A percentile compares a stretch with the other conserved stretches of the same genome.
These are phyloP conservation scores for Pascua guehoae DNA, from an alignment of 1,284 basidiomycete species.

Conservation along the genomic window DNA sequence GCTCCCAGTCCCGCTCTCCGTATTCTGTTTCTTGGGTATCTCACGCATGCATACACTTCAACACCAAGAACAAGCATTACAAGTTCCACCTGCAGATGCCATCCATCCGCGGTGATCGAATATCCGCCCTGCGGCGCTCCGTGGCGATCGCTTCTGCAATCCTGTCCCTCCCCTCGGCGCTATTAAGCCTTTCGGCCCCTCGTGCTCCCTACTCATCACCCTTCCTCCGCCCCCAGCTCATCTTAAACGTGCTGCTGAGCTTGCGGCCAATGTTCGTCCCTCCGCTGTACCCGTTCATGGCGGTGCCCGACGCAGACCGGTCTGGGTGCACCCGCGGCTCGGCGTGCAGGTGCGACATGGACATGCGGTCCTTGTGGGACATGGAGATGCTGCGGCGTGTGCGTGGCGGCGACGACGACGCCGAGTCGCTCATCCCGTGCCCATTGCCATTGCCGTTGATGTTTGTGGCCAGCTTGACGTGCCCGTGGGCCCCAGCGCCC, in stretches of 20 bases:
- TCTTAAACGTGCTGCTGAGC: conserved; percentile 26
- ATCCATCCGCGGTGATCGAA: too few relatives aligned
- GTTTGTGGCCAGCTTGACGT: too few relatives aligned
- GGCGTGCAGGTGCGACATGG: not conserved
- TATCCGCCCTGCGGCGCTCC: too few relatives aligned
- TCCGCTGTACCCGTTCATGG: conserved; percentile 7
- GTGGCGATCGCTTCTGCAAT: too few relatives aligned
- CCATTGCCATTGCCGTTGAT: not conserved
- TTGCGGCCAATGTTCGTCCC: conserved; percentile 12
- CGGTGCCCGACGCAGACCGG: not conserved
- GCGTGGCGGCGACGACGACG: not conserved
- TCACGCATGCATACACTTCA: too few relatives aligned
- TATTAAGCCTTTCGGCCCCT: not conserved
- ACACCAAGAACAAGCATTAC: too few relatives aligned
- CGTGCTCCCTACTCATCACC: conserved; percentile 14
- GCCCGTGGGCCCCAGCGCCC: not conserved
- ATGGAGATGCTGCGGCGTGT: not conserved
- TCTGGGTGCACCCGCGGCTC: not conserved
- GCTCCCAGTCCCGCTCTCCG: too few relatives aligned
- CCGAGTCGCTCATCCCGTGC: not conserved
- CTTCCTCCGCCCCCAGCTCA: conserved; percentile 38
- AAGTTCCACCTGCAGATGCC: too few relatives aligned
- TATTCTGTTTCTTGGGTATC: too few relatives aligned
- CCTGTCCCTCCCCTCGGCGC: too few relatives aligned
- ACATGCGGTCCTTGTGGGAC: not conserved